Conservation (phyloP, 2,329 filamentous ascomycete species). For the Neophaeococcomyces mojaviensis region DNA sequence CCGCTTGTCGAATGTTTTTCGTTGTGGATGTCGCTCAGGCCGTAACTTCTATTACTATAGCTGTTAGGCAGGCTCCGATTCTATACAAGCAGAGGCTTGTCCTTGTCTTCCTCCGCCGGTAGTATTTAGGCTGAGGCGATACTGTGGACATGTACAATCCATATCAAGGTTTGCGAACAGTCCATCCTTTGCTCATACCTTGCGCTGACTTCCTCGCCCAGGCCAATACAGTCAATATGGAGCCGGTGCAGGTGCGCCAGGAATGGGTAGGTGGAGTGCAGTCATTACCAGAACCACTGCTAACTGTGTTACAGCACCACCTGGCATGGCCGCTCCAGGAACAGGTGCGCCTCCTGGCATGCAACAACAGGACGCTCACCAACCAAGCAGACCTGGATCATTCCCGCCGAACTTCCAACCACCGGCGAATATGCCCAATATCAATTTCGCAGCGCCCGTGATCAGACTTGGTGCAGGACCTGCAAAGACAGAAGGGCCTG, state of each 20-base stretch:
- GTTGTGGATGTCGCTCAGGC: no score
- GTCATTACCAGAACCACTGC: not conserved
- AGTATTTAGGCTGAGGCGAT: no score
- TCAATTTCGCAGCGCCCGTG: conserved; percentile 95
- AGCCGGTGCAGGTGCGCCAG: conserved; percentile 67
- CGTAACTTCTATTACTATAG: no score
- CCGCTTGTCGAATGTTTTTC: no score
- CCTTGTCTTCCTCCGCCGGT: no score
- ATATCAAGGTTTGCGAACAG: conserved; percentile 32
- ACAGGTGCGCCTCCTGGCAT: conserved; percentile 71
- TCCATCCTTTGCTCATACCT: not conserved
- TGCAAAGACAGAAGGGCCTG: conserved; percentile 48
- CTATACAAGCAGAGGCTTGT: no score
- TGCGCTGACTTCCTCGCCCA: conserved; percentile 15
- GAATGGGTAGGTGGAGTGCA: conserved; percentile 58
- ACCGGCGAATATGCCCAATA: conserved; percentile 86
- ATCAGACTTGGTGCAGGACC: conserved; percentile 78
- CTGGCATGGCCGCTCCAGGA: conserved; percentile 72
- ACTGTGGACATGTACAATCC: conserved; percentile 35
- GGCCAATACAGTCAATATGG: conserved; percentile 66
- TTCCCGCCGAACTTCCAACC: conserved; percentile 80
- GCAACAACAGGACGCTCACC: conserved; percentile 63
- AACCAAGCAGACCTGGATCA: conserved; percentile 71
- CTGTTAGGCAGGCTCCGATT: no score
- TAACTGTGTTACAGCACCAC: conserved; percentile 55